Evolutionary conservation across 495 filamentous ascomycete genomes (phyloP).

Genomic region (Trichoderma orchidacearum): DNA sequence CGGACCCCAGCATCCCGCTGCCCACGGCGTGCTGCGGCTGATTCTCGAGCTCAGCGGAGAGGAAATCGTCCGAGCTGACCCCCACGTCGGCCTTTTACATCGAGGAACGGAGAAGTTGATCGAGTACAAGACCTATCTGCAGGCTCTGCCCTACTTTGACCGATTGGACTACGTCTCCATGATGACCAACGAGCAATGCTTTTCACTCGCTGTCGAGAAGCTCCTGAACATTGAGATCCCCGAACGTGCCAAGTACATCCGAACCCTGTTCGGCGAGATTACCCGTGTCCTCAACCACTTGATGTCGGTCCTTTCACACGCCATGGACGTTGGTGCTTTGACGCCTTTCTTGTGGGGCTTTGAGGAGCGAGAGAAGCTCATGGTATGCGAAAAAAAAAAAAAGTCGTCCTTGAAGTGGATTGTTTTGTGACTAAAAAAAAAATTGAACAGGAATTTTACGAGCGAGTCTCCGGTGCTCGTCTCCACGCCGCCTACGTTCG

Average conservation of each 20-base stretch:
- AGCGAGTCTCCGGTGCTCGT: constrained; percentile 95
- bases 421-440: background rate
- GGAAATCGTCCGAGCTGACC: constrained; percentile 91
- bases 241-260: constrained; percentile 90
- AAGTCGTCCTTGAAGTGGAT: background rate
- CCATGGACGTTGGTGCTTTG: constrained; percentile 98
- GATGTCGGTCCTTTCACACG: constrained; percentile 95
- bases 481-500: constrained; percentile 97
- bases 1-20: constrained; percentile 96
- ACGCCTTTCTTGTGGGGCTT: constrained; percentile 99
- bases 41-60: constrained; percentile 98
- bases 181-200: constrained; percentile 99
- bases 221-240: constrained; percentile 95
- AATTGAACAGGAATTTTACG: constrained; percentile 82
- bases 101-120: constrained; percentile 99
- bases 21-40: constrained; percentile 93
- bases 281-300: constrained; percentile 93
- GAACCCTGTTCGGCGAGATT: constrained; percentile 93
- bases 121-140: constrained; percentile 98
- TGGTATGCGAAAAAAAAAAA: constrained; percentile 43
- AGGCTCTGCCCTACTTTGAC: constrained; percentile 98
- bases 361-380: constrained; percentile 98
- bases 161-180: constrained; percentile 98
- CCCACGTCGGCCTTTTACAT: constrained; percentile 93
- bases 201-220: constrained; percentile 90